phyloP scores from a whole-genome alignment of 1,284 basidiomycete species.

The Schizophyllum amplum region DNA sequence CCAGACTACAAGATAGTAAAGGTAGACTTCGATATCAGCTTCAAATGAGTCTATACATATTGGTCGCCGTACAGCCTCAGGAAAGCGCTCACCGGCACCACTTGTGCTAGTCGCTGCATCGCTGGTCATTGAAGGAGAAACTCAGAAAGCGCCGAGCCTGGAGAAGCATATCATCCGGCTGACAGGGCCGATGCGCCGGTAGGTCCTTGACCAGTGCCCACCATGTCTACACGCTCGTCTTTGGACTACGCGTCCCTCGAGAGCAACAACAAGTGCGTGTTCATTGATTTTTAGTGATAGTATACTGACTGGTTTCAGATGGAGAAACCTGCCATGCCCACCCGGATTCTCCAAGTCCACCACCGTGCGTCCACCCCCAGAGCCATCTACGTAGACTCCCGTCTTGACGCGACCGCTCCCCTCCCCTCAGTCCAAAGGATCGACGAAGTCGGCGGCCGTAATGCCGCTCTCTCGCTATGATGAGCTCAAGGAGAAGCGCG shows the following conservation, averaged over 20 bases:
- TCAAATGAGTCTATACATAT: no score
- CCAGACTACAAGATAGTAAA: no score
- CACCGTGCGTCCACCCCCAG: slow-evolving; percentile 18
- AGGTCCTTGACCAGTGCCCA: slow-evolving; percentile 9
- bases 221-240: slow-evolving; percentile 9
- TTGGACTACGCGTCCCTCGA: slow-evolving; percentile 31
- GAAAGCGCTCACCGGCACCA: no score
- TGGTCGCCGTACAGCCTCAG: no score
- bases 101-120: no score
- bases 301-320: slow-evolving; percentile 28
- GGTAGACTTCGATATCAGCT: no score
- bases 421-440: slow-evolving; percentile 28
- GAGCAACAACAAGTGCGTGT: slow-evolving; percentile 24
- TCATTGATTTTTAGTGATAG: slow-evolving; percentile 12
- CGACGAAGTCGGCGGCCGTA: slow-evolving; percentile 28
- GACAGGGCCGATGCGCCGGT: neutral
- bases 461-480: slow-evolving; percentile 41
- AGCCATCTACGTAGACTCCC: neutral
- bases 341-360: slow-evolving; percentile 47
- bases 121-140: no score
- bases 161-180: no score
- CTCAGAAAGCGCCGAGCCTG: no score
- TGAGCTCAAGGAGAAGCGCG: slow-evolving; percentile 68
- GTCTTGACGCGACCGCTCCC: neutral
- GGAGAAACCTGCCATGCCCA: slow-evolving; percentile 51